Conservation (phyloP, 257 asterid genomes). For the Handroanthus guayacan region DNA sequence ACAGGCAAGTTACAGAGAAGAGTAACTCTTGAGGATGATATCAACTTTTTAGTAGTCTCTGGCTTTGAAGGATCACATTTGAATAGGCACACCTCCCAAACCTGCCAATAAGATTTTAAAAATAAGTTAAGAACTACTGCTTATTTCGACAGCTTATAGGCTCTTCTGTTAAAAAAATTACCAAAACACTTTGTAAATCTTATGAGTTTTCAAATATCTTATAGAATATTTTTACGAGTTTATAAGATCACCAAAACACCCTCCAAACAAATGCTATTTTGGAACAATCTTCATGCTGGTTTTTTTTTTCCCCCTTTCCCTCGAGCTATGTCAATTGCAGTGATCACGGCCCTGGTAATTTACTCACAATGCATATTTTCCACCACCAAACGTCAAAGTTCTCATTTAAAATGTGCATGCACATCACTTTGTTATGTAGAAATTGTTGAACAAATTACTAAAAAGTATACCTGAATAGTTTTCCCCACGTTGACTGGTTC, state of each 20-base stretch:
- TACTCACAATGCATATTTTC: background rate
- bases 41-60: conserved; percentile 47
- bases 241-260: too few species aligned
- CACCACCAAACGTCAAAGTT: background rate
- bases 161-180: too few species aligned
- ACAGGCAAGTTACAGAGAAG: conserved; percentile 72
- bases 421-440: background rate
- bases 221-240: too few species aligned
- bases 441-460: background rate
- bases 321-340: too few species aligned
- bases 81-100: conserved; percentile 79
- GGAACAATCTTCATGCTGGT: background rate
- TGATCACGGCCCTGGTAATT: background rate
- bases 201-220: too few species aligned
- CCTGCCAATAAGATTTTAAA: conserved; percentile 37
- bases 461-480: conserved; percentile 61
- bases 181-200: too few species aligned
- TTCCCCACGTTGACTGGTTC: conserved; percentile 66
- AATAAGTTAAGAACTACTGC: too few species aligned
- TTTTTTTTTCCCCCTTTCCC: too few species aligned
- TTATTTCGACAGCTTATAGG: too few species aligned
- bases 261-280: background rate
- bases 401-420: background rate
- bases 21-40: conserved; percentile 80
- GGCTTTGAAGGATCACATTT: conserved; percentile 49